Conservation (phyloP, 78 protist genomes). For the Emiliania huxleyi region DNA sequence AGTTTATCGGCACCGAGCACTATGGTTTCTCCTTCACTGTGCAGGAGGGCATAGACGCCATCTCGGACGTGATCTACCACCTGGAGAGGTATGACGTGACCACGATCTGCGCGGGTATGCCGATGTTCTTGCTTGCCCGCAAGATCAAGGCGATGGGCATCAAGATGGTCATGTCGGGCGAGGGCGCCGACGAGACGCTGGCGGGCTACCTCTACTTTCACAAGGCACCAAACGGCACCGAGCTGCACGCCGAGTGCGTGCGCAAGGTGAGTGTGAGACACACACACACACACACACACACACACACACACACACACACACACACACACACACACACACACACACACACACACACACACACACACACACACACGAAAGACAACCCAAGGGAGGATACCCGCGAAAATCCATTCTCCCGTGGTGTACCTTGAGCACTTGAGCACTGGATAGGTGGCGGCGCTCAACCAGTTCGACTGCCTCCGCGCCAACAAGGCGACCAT, state of each 20-base stretch:
- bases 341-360: neutral
- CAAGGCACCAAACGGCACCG: constrained; percentile 15
- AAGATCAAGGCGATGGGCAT: constrained; percentile 56
- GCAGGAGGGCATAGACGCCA: constrained; percentile 50
- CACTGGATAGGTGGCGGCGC: too few relatives aligned
- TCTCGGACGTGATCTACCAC: constrained; percentile 55
- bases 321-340: neutral
- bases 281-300: neutral
- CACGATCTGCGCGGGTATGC: constrained; percentile 57
- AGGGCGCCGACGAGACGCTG: constrained; percentile 57
- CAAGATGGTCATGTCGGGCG: constrained; percentile 57
- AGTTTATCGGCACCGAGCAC: constrained; percentile 53
- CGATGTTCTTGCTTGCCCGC: constrained; percentile 47
- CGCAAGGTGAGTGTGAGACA: too few relatives aligned
- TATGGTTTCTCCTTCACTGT: constrained; percentile 55
- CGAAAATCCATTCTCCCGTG: too few relatives aligned
- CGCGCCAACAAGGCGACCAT: constrained; percentile 51
- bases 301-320: neutral
- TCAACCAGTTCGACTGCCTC: constrained; percentile 50
- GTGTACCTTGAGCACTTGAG: too few relatives aligned
- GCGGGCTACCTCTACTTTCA: constrained; percentile 53
- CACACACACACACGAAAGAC: too few relatives aligned
- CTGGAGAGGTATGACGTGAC: constrained; percentile 61
- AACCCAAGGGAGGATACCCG: neutral
- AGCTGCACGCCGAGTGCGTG: constrained; percentile 10